Evolutionary conservation across 148 eudicot genomes (phyloP).

Genomic region (Spergularia bocconei): DNA sequence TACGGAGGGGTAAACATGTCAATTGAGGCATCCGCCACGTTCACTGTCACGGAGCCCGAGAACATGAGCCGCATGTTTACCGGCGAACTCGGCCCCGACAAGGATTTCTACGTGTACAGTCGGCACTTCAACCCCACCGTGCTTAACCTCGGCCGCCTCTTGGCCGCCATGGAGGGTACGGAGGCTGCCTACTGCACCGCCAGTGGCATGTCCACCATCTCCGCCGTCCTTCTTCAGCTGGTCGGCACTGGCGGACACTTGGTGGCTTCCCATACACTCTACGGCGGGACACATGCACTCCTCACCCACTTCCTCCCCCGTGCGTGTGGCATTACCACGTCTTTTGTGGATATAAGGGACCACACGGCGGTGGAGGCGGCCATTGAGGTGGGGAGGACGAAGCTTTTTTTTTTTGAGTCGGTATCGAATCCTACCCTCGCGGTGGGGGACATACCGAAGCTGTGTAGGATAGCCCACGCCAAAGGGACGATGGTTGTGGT

Average conservation of each 20-base stretch:
- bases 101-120: constrained; percentile 83
- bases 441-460: constrained; percentile 77
- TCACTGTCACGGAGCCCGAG: constrained; percentile 96
- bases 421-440: constrained; percentile 81
- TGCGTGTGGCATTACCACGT: constrained; percentile 61
- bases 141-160: constrained; percentile 73
- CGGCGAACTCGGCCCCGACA: constrained; percentile 89
- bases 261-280: constrained; percentile 72
- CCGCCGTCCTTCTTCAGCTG: constrained; percentile 72
- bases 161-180: constrained; percentile 94
- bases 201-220: constrained; percentile 92
- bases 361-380: constrained; percentile 44
- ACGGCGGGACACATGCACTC: constrained; percentile 92
- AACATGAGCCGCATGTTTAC: constrained; percentile 72
- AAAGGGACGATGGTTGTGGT: constrained; percentile 76
- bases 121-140: constrained; percentile 96
- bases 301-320: constrained; percentile 74
- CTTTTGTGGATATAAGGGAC: constrained; percentile 70
- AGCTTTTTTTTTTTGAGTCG: constrained; percentile 79
- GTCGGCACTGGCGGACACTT: constrained; percentile 71
- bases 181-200: constrained; percentile 97
- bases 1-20: constrained; percentile 99
- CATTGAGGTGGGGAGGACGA: constrained; percentile 51
- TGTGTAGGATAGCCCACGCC: constrained; percentile 60
- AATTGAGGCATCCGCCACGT: constrained; percentile 93